Base-by-base conservation (phyloP, 2,329 filamentous ascomycete species). In the Fusarium miscanthi region DNA sequence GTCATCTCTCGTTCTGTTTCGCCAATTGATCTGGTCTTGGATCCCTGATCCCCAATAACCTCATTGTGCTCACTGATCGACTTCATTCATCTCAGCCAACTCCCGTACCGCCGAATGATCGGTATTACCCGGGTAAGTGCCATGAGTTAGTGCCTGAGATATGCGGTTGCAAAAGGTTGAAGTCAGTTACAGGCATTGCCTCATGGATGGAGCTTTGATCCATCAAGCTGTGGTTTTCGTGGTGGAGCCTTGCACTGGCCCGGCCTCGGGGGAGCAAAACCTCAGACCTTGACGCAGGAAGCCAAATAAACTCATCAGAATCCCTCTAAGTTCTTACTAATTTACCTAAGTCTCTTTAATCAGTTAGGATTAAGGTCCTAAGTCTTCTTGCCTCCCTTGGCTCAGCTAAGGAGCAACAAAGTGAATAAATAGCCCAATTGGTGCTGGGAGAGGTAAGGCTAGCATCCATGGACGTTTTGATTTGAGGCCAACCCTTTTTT, bases 71-170 rank as follows among this genome's bases (percentile, higher is more conserved):
- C 23, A 65, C 61, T 73, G 65, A 63, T 72, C 63, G 63, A 72
- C 43, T 69, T 68, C 57, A 68, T 71, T 61, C 63, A 72, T 75
- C 62, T 67, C 48, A 66, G 63, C 42, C 48, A 75, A 76, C 72
- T 77, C 74, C 75, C 75, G 75, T 73, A 77, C 75, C 75, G 64
- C 75, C 75, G 75, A 77, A 72, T 64, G 63, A 74, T 75, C 75
- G 75, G 75, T 76, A 77, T 77, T 77, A 77, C 69, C 75, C 75
- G 75, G 75, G 74, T 69, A 69, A 53, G 59, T 63, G 62, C 52
- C 53, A 63, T 35, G 46, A 66, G 58, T 76, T 75, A 64, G 54
- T 76, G 74, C 74, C 74, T 76, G 64, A 76, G 70, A 71, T 69
- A 74, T 76, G 61, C n/a, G 74, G 74, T 66, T 62, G 42, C 46